Evolutionary conservation across 148 eudicot genomes (phyloP).

Genomic region (Salicornia ramosissima): DNA sequence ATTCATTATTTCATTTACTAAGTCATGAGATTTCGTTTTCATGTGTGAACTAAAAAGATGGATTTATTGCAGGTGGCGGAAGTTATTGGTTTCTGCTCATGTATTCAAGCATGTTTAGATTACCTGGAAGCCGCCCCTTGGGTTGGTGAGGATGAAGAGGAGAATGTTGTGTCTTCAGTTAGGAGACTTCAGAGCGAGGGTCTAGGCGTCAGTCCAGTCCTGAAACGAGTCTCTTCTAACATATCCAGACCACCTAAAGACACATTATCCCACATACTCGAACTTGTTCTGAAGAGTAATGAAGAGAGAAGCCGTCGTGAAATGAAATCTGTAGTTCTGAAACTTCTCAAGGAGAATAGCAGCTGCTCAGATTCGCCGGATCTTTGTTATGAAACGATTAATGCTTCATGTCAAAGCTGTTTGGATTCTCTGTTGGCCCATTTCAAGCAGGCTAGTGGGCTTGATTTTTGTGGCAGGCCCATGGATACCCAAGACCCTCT

Average conservation of each 20-base stretch:
- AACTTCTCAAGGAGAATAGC: constrained; percentile 71
- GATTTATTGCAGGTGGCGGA: constrained; percentile 61
- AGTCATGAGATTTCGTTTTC: not conserved
- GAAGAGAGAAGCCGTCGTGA: constrained; percentile 87
- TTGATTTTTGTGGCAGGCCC: constrained; percentile 27
- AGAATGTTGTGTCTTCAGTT: constrained; percentile 78
- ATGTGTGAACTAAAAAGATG: not conserved
- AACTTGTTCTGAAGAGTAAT: constrained; percentile 77
- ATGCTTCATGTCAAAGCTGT: constrained; percentile 56
- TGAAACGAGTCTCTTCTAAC: constrained; percentile 68
- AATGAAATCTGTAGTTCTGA: constrained; percentile 79
- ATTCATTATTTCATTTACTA: too few species aligned
- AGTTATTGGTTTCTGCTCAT: constrained; percentile 56
- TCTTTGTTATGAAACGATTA: constrained; percentile 58
- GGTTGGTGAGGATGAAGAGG: constrained; percentile 97
- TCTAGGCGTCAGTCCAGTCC: constrained; percentile 49
- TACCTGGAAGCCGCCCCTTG: constrained; percentile 97
- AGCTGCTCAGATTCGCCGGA: constrained; percentile 43
- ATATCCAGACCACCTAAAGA: constrained; percentile 59
- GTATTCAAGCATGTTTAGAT: constrained; percentile 69
- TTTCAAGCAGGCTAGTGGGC: constrained; percentile 54
- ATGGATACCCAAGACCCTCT: constrained; percentile 42
- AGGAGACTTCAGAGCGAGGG: constrained; percentile 55
- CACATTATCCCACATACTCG: constrained; percentile 65
- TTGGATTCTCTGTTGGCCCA: constrained; percentile 39